Evolutionary conservation across 768 basidiomycete species (phyloP), one percentile per base, ranked within the genome.

Genomic region (Pulveroboletus sp.): DNA sequence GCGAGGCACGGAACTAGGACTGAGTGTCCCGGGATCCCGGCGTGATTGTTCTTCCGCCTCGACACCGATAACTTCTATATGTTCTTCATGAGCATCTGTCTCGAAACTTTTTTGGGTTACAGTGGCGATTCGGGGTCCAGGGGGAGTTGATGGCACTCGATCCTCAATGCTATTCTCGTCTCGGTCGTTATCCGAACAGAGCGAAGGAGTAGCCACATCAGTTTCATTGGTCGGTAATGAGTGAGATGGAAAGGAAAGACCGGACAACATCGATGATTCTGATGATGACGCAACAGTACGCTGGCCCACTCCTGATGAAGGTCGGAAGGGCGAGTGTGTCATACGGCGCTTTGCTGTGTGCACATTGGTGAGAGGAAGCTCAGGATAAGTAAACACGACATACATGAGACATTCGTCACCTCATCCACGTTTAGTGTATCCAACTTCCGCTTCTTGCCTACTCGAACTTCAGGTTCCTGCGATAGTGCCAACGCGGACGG

Each of bases 181-280:
- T 32, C 64, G 73, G 35, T 83, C 85, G 50, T 85, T 83, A 60
- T 89, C 87, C 3, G 87, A 89, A 58, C 80, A 85, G 14, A 89
- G 70, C 0, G 86, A 88, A 0, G 87, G 87, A 0, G 87, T 89
- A 1, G 74, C 71, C 17, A 73, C 49, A 35, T 74, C 74, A 2
- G 72, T 70, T 43, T 71, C 74, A 12, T 67, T 69, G 18, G 57
- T 57, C 57, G 73, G 48, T 72, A 56, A 62, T 10, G 61, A 59
- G 26, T 35, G 57, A 49, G 49, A 41, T 3, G 50, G 50, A 38
- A 50, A 24, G 10, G 56, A 56, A 40, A 55, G 41, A 67, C 6
- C 68, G 56, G 49, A 63, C 51, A 28, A 68, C 62, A 7, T 60
- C 51, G 17, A 67, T 57, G 38, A 63, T n/a, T 50, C 48, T 43